Conservation (phyloP, 441 rosid genomes). For the Populus trichocarpa region DNA sequence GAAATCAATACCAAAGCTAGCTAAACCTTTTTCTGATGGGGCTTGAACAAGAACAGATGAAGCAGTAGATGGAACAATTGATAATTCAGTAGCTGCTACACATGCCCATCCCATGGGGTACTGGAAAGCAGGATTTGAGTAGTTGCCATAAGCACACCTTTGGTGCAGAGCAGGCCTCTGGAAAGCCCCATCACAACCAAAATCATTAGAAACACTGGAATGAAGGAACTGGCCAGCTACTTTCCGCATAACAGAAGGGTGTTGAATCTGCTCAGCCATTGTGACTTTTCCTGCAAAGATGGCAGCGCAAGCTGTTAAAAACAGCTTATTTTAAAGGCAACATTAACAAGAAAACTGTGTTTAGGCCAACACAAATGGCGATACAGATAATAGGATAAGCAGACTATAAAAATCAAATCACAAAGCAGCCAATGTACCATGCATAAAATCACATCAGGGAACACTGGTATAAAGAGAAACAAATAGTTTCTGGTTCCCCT, state of each 20-base stretch:
- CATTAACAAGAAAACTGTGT: not conserved
- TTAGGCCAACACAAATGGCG: not conserved
- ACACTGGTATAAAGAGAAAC: not conserved
- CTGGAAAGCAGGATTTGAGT: constrained; percentile 44
- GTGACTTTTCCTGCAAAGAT: constrained; percentile 30
- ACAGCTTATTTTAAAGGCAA: not conserved
- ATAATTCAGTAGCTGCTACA: constrained; percentile 15
- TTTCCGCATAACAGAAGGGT: constrained; percentile 62
- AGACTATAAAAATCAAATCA: not conserved
- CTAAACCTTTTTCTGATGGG: constrained; percentile 59
- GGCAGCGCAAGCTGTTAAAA: not conserved
- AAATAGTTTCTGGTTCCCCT: not conserved
- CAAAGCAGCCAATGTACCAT: not conserved
- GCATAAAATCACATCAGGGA: not conserved
- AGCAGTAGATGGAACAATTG: constrained; percentile 29
- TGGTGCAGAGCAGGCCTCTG: constrained; percentile 39
- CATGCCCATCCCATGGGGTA: constrained; percentile 28
- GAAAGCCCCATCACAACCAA: constrained; percentile 39
- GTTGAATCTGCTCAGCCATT: constrained; percentile 70
- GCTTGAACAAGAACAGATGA: constrained; percentile 50
- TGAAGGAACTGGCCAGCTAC: constrained; percentile 51
- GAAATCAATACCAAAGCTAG: constrained; percentile 57
- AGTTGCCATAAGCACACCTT: constrained; percentile 45
- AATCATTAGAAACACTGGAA: constrained; percentile 38
- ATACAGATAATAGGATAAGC: not conserved